Percentiles rank a stretch among this genome's conserved stretches.
phyloP scores from a whole-genome alignment of 2,329 filamentous ascomycete genomes.

The Trichoderma pleuroti region DNA sequence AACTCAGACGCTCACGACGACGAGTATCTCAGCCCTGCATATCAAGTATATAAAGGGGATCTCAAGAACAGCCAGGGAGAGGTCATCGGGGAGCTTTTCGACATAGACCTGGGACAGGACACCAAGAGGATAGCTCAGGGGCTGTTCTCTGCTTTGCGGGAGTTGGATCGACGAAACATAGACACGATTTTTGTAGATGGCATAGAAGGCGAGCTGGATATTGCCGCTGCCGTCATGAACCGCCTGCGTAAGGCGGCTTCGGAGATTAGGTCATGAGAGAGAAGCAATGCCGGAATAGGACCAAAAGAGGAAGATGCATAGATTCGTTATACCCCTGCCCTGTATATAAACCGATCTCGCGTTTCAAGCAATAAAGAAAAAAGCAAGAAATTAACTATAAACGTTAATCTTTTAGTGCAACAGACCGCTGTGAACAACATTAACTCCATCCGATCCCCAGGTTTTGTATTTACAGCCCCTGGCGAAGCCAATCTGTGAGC shows the following conservation, averaged over 20 bases:
- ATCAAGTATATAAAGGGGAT: slow-evolving; percentile 41
- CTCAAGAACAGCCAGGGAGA: slow-evolving; percentile 35
- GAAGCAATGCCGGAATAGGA: slow-evolving; percentile 26
- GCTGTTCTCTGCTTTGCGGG: slow-evolving; percentile 81
- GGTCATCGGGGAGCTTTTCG: slow-evolving; percentile 50
- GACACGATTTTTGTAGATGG: slow-evolving; percentile 90
- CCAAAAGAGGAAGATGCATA: slow-evolving; percentile 21
- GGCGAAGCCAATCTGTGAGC: slow-evolving; percentile 83
- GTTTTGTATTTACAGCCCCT: slow-evolving; percentile 58
- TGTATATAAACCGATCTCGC: slow-evolving; percentile 16
- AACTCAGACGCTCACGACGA: slow-evolving; percentile 20
- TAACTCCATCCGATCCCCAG: slow-evolving; percentile 10
- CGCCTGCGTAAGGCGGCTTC: slow-evolving; percentile 73
- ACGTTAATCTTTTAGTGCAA: slow-evolving; percentile 4
- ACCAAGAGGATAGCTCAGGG: slow-evolving; percentile 76
- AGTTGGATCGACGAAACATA: slow-evolving; percentile 74
- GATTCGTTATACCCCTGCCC: slow-evolving; percentile 20
- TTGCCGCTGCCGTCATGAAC: slow-evolving; percentile 85
- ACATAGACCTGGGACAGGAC: slow-evolving; percentile 69
- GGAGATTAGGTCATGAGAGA: slow-evolving; percentile 49
- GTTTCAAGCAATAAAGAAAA: slow-evolving; percentile 17
- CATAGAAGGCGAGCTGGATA: slow-evolving; percentile 72
- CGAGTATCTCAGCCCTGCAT: slow-evolving; percentile 32
- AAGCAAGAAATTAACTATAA: not conserved
- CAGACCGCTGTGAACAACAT: slow-evolving; percentile 15